Conservation (phyloP, 495 filamentous ascomycete genomes). For the Choiromyces venosus region DNA sequence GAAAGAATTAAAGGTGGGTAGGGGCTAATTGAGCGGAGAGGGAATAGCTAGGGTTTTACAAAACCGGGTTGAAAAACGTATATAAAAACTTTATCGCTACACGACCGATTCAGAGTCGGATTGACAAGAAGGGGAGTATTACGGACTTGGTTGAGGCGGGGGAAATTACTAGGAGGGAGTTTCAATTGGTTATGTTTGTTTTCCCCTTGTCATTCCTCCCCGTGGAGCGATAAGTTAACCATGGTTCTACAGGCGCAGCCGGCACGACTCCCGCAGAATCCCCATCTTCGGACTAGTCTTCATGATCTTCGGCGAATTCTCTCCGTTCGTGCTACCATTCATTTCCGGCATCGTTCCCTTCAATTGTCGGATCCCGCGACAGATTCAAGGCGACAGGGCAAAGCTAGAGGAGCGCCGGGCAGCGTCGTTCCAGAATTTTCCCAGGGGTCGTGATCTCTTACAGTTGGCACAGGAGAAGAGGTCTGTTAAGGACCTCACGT, state of each 20-base stretch:
- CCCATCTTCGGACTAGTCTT: conserved; percentile 69
- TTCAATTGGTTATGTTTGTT: conserved; percentile 53
- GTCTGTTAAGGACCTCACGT: conserved; percentile 47
- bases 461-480: conserved; percentile 39
- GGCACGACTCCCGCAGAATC: conserved; percentile 65
- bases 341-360: conserved; percentile 64
- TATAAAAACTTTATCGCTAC: conserved; percentile 52
- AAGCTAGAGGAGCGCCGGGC: conserved; percentile 49
- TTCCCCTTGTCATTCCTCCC: neutral
- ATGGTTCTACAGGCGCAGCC: conserved; percentile 45
- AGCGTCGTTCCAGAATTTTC: conserved; percentile 44
- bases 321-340: conserved; percentile 65
- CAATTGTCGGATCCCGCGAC: conserved; percentile 73
- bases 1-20: neutral
- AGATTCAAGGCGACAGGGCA: conserved; percentile 55
- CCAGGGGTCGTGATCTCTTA: conserved; percentile 5
- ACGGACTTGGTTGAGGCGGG: conserved; percentile 34
- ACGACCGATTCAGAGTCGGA: conserved; percentile 45
- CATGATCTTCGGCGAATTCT: conserved; percentile 74
- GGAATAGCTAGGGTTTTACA: conserved; percentile 65
- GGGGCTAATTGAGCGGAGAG: neutral
- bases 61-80: conserved; percentile 68
- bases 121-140: conserved; percentile 40
- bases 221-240: neutral
- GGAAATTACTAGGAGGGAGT: conserved; percentile 54